Evolutionary conservation across 2,329 filamentous ascomycete genomes (phyloP), one percentile per base, ranked within the genome.

Genomic region (Phialophora verrucosa): DNA sequence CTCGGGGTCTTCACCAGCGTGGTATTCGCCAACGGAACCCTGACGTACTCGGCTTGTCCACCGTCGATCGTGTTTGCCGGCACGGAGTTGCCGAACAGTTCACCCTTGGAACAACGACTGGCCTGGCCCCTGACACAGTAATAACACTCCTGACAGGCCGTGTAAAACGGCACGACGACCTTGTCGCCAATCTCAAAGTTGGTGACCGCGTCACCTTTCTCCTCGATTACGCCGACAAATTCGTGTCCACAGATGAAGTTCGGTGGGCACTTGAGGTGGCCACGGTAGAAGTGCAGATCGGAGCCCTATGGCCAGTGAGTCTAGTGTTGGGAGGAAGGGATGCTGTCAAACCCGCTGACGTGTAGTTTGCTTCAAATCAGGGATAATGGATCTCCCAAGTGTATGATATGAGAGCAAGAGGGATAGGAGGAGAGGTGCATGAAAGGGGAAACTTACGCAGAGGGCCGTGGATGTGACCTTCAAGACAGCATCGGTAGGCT

Each of bases 21-120:
- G 4, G 79, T 79, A 59, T 82, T 79, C 0, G 84, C 84, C 72
- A 83, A 80, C 2, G 83, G 83, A 42, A 86, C 79, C 29, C 83
- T 78, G 47, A 86, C 84, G 67, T 83, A 86, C 72, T 87, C 84
- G 17, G 84, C 85, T 71, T 87, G 84, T 0, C 83, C 85, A 44
- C 84, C 84, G 69, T 85, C 83, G 20, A 83, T 79, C 0, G 76
- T 77, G 70, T 87, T 83, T 25, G 84, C 85, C 0, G 87, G 76
- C 2, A 81, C 78, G 83, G 84, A 86, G 38, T 72, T 73, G 1
- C 71, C 71, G 59, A 72, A 72, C 55, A 72, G 57, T 7, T 85
- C 84, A 32, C 84, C 84, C 11, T 80, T 81, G 14, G 76, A 76
- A 73, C 85, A 88, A 63, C 85, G 83, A 32, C 82, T 83, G 64